Percentiles rank a stretch among this genome's conserved stretches.
Evolutionary conservation across 257 asterid species (phyloP).

Genomic region (Apocynum venetum): DNA sequence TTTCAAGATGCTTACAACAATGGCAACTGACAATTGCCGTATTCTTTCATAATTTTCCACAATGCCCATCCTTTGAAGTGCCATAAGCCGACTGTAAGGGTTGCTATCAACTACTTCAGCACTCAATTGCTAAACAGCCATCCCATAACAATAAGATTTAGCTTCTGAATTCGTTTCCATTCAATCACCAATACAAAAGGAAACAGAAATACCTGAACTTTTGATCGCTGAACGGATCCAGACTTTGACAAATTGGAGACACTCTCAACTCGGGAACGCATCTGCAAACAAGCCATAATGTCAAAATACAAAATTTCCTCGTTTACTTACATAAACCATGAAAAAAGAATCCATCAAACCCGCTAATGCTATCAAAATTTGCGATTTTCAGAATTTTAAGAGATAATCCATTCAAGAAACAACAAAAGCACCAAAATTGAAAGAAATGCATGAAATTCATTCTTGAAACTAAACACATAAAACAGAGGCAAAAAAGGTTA

Average conservation of each 20-base stretch:
- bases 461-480: not conserved
- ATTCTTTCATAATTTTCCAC: slow-evolving; percentile 89
- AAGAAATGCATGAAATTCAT: not conserved
- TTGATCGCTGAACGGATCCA: slow-evolving; percentile 49
- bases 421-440: not conserved
- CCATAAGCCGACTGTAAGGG: slow-evolving; percentile 98
- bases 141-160: slow-evolving; percentile 2
- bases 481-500: not conserved
- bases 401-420: not conserved
- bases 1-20: slow-evolving; percentile 57
- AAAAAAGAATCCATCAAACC: not conserved
- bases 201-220: slow-evolving; percentile 56
- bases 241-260: slow-evolving; percentile 39
- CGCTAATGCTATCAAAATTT: not conserved
- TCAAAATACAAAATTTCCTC: not conserved
- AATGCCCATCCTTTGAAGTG: slow-evolving; percentile 99
- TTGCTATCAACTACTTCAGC: slow-evolving; percentile 97
- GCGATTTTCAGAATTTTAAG: not conserved
- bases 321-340: too few species aligned
- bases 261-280: slow-evolving; percentile 49
- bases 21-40: slow-evolving; percentile 83
- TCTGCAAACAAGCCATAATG: slow-evolving; percentile 35
- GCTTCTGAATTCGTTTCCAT: slow-evolving; percentile 2
- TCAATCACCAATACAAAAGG: not conserved
- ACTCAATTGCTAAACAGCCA: slow-evolving; percentile 67